Base-by-base conservation (phyloP, 495 filamentous ascomycete genomes). In the Penicillium maclennaniae region DNA sequence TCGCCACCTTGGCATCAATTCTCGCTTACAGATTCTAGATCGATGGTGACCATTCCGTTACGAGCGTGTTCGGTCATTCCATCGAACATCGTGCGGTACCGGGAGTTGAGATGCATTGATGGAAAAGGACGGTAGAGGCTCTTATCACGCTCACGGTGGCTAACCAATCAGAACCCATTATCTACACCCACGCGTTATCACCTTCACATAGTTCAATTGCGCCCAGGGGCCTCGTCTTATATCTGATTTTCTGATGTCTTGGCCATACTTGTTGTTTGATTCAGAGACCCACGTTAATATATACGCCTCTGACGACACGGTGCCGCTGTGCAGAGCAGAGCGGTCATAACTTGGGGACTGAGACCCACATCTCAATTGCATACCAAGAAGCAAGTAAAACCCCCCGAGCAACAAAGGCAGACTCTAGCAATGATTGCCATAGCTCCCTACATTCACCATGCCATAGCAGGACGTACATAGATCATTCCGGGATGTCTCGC, bases 61-160 rank as follows among this genome's bases (percentile, higher is more conserved):
- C 19, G 7, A 2, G 17, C 17, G 9, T 5, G 6, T 2, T 40
- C 12, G 16, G 1, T n/a, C 6, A 17, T 10, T 1, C 7, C 7
- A 17, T 6, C 7, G 6, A 40, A 40, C 1, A 10, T 40, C 38
- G 23, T 23, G 20, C 1, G 10, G 40, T 42, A 42, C 40, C 3
- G 14, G 4, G 40, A 8, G 20, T 26, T 2, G 37, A 19, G 42
- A 3, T 7, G 12, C 26, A 3, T 23, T 20, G 7, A 21, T 14
- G 8, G 14, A 7, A 12, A 14, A 4, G 10, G 10, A 14, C 10
- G 31, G 31, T 27, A 8, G 31, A 45, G 38, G 28, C 41, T 50
- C 55, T 59, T 59, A 61, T 59, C 55, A 54, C 17, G 17, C n/a
- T 9, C 14, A 26, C 41, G 20, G 15, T 15, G 49, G 26, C 38